Evolutionary conservation across 257 asterid genomes (phyloP), one percentile per base, ranked within the genome.

Genomic region (Solanum sejunctum): DNA sequence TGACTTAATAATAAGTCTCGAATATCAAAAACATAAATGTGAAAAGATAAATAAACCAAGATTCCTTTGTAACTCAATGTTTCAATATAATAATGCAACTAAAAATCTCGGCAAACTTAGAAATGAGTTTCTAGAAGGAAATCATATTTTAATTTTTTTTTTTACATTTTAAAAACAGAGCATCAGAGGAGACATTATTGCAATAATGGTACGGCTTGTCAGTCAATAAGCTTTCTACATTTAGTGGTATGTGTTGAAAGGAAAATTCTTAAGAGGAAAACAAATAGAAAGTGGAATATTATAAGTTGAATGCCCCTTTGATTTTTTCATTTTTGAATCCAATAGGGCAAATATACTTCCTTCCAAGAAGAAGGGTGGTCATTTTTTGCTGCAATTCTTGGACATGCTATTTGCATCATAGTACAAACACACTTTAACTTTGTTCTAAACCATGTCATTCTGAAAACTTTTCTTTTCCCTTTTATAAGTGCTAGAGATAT

Each of bases 181-280:
- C 12, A 64, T 85, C 21, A 81, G 43, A n/a, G 10, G 54, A 85
- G 87, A 81, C 23, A 70, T 20, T 54, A 45, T 60, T 11, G 86
- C 82, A 69, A 78, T 70, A 84, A 86, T 83, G 26, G 87, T 64
- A 86, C 85, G 70, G 72, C 56, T 63, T 67, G 85, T 47, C 81
- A 78, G 71, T 73, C 3, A 49, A 39, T 67, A 55, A 73, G 63
- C 85, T 83, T 83, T 52, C 83, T 52, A 51, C 67, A 78, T 77
- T 78, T 51, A 78, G 83, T 82, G 11, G 39, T 16, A 70, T 86
- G 21, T n/a, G 8, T 54, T 49, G 70, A 32, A 49, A 73, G 87
- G 51, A 78, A 52, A 78, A 28, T 84, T 60, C 28, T 49, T 49
- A 32, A 72, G 66, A 63, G 23, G 80, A 69, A 61, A 77, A 60